phyloP scores from a whole-genome alignment of 2,329 filamentous ascomycete species.

The Onygenales sp. region DNA sequence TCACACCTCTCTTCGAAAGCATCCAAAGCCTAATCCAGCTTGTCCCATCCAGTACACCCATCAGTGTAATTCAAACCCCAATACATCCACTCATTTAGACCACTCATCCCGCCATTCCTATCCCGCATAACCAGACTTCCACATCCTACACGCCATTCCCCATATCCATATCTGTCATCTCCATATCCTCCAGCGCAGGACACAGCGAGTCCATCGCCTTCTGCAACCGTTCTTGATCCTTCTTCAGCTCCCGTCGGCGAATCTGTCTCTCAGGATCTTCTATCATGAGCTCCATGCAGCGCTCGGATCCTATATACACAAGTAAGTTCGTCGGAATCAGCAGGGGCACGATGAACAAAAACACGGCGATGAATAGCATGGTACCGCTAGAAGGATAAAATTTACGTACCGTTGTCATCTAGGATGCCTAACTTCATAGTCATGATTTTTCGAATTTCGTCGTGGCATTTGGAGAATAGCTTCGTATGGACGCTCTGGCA shows the following conservation, averaged over 20 bases:
- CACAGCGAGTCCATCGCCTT: constrained; percentile 21
- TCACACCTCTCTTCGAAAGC: too few species aligned
- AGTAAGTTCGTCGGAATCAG: background rate
- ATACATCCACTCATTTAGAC: too few species aligned
- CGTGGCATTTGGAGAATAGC: constrained; percentile 26
- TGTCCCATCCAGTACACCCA: too few species aligned
- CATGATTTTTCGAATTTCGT: constrained; percentile 22
- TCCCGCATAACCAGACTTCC: background rate
- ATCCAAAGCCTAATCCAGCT: too few species aligned
- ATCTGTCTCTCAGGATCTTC: constrained; percentile 27
- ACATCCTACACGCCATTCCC: background rate
- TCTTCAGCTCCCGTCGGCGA: constrained; percentile 20
- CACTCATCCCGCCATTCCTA: background rate
- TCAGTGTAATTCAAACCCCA: too few species aligned
- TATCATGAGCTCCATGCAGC: constrained; percentile 27
- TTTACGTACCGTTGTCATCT: constrained; percentile 21
- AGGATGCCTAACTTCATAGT: constrained; percentile 21
- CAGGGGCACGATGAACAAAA: background rate
- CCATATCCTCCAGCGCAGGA: constrained; percentile 9
- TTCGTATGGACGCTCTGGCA: constrained; percentile 29
- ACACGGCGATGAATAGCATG: background rate
- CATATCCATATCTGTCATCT: background rate
- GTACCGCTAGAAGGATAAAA: background rate
- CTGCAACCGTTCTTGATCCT: constrained; percentile 24
- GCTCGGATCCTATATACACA: constrained; percentile 19